Percentiles rank a stretch among this genome's conserved stretches.
Evolutionary conservation across 1,284 basidiomycete genomes (phyloP).

Genomic region (Hortiboletus rubellus): DNA sequence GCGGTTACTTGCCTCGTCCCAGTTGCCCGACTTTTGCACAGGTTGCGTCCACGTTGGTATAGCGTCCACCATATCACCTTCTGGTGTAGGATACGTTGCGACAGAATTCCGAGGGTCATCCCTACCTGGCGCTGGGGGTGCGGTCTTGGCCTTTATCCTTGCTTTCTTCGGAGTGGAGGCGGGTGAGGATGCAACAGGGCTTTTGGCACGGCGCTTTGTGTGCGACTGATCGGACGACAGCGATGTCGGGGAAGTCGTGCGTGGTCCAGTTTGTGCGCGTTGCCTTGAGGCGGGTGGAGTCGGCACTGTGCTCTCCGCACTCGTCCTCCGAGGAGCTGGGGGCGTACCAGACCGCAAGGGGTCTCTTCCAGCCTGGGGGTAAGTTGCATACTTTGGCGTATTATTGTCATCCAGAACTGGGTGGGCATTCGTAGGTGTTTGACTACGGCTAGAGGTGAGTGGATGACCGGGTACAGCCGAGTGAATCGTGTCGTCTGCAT

Average conservation of each 20-base stretch:
- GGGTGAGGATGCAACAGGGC: slow-evolving; percentile 39
- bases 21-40: slow-evolving; percentile 60
- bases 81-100: slow-evolving; percentile 62
- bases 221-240: slow-evolving; percentile 32
- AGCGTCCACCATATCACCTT: slow-evolving; percentile 56
- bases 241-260: slow-evolving; percentile 27
- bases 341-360: slow-evolving; percentile 20
- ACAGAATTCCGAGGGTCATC: slow-evolving; percentile 44
- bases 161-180: slow-evolving; percentile 40
- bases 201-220: slow-evolving; percentile 46
- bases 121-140: slow-evolving; percentile 31
- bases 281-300: slow-evolving; percentile 20
- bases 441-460: slow-evolving; percentile 22
- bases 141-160: slow-evolving; percentile 38
- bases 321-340: slow-evolving; percentile 26
- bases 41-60: slow-evolving; percentile 80
- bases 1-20: slow-evolving; percentile 66
- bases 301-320: slow-evolving; percentile 33
- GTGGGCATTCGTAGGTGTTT: slow-evolving; percentile 25
- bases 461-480: slow-evolving; percentile 6
- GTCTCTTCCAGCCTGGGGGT: slow-evolving; percentile 23
- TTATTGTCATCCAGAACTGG: slow-evolving; percentile 14
- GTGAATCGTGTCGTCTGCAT: slow-evolving; percentile 21
- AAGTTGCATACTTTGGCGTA: slow-evolving; percentile 45
- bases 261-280: slow-evolving; percentile 21